phyloP scores from a whole-genome alignment of 2,329 filamentous ascomycete genomes.

The Neoarthrinium moseri region DNA sequence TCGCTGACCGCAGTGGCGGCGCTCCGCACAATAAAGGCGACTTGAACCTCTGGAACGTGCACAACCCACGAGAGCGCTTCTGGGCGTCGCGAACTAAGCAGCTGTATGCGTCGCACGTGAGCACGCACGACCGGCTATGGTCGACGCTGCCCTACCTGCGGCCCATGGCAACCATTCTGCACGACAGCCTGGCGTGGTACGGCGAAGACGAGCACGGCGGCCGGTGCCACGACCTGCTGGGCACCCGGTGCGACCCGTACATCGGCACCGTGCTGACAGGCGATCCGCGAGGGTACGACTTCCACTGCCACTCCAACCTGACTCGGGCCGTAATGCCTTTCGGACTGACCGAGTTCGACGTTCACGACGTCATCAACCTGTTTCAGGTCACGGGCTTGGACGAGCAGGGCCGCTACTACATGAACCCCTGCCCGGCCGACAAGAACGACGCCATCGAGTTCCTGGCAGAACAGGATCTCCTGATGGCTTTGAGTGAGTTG shows the following conservation, averaged over 20 bases:
- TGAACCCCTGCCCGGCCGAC: conserved; percentile 60
- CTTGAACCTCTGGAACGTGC: conserved; percentile 76
- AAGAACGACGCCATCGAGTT: conserved; percentile 68
- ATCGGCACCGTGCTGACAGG: conserved; percentile 66
- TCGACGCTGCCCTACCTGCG: conserved; percentile 74
- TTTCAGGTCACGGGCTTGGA: conserved; percentile 84
- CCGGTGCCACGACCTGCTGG: conserved; percentile 74
- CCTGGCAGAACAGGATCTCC: conserved; percentile 74
- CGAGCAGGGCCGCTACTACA: conserved; percentile 71
- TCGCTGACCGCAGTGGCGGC: no score
- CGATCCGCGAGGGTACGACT: conserved; percentile 70
- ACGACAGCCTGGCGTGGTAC: conserved; percentile 65
- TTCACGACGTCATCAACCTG: conserved; percentile 83
- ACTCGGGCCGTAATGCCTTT: conserved; percentile 68
- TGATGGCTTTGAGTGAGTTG: conserved; percentile 55
- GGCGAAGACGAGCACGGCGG: conserved; percentile 63
- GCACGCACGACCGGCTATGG: conserved; percentile 73
- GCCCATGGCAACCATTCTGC: conserved; percentile 68
- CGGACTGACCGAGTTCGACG: conserved; percentile 69
- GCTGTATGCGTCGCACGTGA: conserved; percentile 74
- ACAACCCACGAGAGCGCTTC: conserved; percentile 77
- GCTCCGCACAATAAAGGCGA: conserved; percentile 52
- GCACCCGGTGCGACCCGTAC: conserved; percentile 83
- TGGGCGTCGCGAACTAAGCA: conserved; percentile 80
- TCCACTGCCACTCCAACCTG: conserved; percentile 82